Conservation (phyloP, 129 eudicot genomes). For the Calendula officinalis region DNA sequence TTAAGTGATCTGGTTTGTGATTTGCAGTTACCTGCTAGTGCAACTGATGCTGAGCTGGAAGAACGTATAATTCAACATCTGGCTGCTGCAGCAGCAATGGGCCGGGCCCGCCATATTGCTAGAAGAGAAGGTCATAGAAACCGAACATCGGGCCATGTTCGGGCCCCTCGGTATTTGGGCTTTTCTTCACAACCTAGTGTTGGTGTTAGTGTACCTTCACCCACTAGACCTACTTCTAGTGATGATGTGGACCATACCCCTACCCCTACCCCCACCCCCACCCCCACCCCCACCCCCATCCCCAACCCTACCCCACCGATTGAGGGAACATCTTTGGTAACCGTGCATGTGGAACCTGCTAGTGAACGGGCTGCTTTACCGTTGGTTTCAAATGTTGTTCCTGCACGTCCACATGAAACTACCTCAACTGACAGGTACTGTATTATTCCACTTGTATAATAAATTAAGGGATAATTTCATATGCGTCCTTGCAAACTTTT, state of each 20-base stretch:
- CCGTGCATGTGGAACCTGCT: constrained; percentile 51
- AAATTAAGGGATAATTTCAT: too few species aligned
- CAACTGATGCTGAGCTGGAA: neutral
- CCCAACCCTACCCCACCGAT: constrained; percentile 31
- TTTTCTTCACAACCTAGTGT: constrained; percentile 30
- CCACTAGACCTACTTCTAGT: constrained; percentile 36
- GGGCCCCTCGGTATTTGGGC: neutral
- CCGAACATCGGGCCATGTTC: neutral
- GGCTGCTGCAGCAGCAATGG: neutral
- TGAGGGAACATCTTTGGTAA: constrained; percentile 29
- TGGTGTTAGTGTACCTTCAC: constrained; percentile 60
- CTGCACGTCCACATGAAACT: constrained; percentile 55
- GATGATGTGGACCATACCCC: constrained; percentile 35
- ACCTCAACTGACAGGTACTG: constrained; percentile 52
- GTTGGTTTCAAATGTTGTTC: constrained; percentile 42
- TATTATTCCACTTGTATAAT: neutral
- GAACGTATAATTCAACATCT: neutral
- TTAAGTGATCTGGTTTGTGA: neutral
- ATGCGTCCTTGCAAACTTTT: too few species aligned
- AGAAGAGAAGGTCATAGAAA: constrained; percentile 23
- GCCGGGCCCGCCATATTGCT: neutral
- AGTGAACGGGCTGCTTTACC: constrained; percentile 37
- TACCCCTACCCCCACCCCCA: constrained; percentile 29
- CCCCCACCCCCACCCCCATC: too few species aligned
- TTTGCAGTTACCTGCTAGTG: neutral